Evolutionary conservation across 352 stramenopile species (phyloP).

Genomic region (Pythium sukuiense): DNA sequence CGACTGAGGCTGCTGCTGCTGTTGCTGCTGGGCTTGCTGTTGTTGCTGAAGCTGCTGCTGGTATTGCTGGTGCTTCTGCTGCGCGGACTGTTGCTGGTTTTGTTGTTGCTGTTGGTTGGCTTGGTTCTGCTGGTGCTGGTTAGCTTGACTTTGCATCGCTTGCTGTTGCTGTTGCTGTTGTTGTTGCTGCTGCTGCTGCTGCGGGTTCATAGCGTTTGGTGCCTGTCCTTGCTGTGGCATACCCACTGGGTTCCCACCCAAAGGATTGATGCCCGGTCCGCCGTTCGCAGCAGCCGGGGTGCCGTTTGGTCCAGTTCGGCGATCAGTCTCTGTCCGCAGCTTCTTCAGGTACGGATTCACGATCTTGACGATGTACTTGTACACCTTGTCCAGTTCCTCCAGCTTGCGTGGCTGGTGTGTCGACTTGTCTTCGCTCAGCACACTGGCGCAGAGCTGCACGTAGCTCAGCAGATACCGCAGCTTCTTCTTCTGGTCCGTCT

Average conservation of each 20-base stretch:
- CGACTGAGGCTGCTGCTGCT: constrained; percentile 24
- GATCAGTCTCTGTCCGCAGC: constrained; percentile 76
- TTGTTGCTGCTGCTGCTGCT: constrained; percentile 25
- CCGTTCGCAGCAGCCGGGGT: neutral
- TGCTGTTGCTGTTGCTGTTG: constrained; percentile 25
- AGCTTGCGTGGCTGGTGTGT: constrained; percentile 72
- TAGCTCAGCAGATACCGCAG: constrained; percentile 82
- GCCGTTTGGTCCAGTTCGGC: constrained; percentile 36
- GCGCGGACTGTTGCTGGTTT: constrained; percentile 49
- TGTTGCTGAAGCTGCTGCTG: constrained; percentile 29
- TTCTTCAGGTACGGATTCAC: constrained; percentile 88
- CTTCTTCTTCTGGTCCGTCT: constrained; percentile 88
- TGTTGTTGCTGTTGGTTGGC: constrained; percentile 54
- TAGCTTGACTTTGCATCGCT: constrained; percentile 24
- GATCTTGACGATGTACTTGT: constrained; percentile 90
- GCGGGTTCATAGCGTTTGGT: constrained; percentile 4
- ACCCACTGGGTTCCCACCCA: constrained; percentile 5
- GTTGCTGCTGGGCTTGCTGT: constrained; percentile 21
- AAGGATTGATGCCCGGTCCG: constrained; percentile 13
- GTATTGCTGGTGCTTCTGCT: constrained; percentile 55
- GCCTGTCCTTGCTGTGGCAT: constrained; percentile 15
- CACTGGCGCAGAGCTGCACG: constrained; percentile 75
- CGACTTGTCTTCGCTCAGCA: constrained; percentile 76
- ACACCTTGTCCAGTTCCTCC: constrained; percentile 85
- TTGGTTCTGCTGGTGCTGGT: constrained; percentile 35